Percentiles rank a stretch among this genome's conserved stretches.
Conservation (phyloP, 352 stramenopile species). For the Thalassiosira hispida region DNA sequence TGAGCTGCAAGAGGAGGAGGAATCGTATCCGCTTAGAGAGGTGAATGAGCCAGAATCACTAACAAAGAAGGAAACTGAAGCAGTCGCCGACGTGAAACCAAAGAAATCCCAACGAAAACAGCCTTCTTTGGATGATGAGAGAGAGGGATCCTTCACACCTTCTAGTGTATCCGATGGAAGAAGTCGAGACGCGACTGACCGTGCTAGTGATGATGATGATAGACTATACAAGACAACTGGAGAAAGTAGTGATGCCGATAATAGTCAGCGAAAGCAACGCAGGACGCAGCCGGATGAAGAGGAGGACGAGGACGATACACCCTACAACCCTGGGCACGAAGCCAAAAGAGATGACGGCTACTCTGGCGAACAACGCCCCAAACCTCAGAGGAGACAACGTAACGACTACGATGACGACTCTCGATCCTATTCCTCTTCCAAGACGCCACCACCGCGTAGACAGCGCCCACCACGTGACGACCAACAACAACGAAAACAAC, state of each 20-base stretch:
- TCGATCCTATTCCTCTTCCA: slow-evolving; percentile 2
- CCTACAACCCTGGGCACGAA: neutral
- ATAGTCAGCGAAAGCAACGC: neutral
- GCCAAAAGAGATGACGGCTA: neutral
- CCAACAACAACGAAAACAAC: slow-evolving; percentile 17
- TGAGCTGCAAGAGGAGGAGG: neutral
- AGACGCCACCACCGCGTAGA: neutral
- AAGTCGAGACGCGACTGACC: no score
- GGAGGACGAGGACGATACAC: neutral
- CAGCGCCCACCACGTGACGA: neutral
- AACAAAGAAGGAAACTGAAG: neutral
- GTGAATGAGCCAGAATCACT: neutral
- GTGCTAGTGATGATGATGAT: neutral
- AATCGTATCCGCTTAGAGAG: neutral
- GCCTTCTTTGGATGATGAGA: neutral
- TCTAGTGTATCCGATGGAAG: slow-evolving; percentile 17
- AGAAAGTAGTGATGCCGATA: neutral
- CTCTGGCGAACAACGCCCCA: neutral
- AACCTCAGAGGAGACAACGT: slow-evolving; percentile 8
- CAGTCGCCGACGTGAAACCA: slow-evolving; percentile 1
- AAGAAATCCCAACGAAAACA: neutral
- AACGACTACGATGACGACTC: slow-evolving; percentile 4
- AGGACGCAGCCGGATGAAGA: neutral
- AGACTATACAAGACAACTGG: neutral
- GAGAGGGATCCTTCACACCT: slow-evolving; percentile 36